Base-by-base conservation (phyloP, 73 alveolate species). In the Symbiodinium pilosum region DNA sequence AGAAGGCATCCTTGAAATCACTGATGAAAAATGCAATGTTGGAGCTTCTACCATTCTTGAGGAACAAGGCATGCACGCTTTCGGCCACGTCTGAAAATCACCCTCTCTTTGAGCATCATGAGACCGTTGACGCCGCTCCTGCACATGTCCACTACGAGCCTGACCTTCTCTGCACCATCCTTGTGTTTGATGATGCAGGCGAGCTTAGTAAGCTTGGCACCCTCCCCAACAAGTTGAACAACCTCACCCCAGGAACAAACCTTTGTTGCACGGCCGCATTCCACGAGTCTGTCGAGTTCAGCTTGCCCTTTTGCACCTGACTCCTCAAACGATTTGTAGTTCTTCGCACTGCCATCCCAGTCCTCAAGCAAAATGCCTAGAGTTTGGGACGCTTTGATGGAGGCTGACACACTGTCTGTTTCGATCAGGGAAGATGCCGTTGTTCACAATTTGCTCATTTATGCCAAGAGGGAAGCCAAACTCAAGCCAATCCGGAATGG, bases 1-100 rank as follows among this genome's bases (percentile, higher is more conserved):
- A 89, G 26, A 89, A 64, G 11, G 96, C 96, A n/a, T 89, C 96
- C 5, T 44, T 32, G 30, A 89, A 89, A 42, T 89, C 96, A 18
- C 43, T 28, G 39, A 89, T 84, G 12, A 42, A 30, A 11, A 89
- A 89, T 4, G 39, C 96, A 43, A 64, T 36, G n/a, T 39, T 36
- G 9, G 77, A 44, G 28, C n/a, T 40, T 3, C 75, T 20, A 21
- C 7, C 3, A 4, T 42, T 42, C 2, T 32, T 1, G 30, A 41
- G 47, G 56, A 89, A 36, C 12, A 89, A 77, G 24, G 69, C 96
- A 3, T 32, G 68, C 14, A 52, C 54, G 20, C 87, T 56, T 1
- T 28, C 21, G 0, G 96, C 96, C 30, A 69, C 96, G n/a, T 89
- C 96, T 0, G 87, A 47, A 40, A 14, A 64, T 38, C 4, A 89